A percentile compares a stretch with the other conserved stretches of the same genome.
phyloP scores from a whole-genome alignment of 768 basidiomycete species.

The Lyophyllum atratum region DNA sequence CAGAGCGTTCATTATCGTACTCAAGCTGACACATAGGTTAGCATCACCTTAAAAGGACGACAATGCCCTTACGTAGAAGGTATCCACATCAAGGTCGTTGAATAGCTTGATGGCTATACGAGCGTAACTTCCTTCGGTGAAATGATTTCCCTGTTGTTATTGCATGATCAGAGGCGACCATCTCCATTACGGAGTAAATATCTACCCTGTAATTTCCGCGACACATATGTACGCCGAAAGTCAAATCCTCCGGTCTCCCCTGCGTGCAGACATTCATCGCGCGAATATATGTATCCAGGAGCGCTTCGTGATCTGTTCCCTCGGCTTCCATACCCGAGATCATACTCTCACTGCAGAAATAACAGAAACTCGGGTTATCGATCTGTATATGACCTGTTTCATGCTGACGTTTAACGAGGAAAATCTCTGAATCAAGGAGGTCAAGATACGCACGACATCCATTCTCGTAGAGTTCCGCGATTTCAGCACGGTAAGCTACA shows the following conservation, averaged over 20 bases:
- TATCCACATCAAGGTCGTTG: constrained; percentile 55
- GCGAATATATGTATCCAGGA: constrained; percentile 66
- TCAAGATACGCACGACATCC: constrained; percentile 43
- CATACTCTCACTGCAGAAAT: constrained; percentile 63
- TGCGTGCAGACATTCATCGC: constrained; percentile 58
- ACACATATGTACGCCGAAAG: constrained; percentile 58
- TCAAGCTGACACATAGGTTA: constrained; percentile 42
- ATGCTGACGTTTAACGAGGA: not conserved
- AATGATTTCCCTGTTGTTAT: constrained; percentile 31
- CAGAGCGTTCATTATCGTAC: constrained; percentile 60
- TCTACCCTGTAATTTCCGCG: constrained; percentile 50
- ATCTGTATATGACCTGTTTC: constrained; percentile 46
- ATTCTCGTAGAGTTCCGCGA: constrained; percentile 43
- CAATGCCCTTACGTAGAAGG: constrained; percentile 39
- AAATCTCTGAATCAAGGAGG: not conserved
- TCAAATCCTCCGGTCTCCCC: constrained; percentile 53
- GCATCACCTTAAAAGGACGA: not conserved
- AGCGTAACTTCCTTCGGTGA: constrained; percentile 59
- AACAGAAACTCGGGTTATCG: constrained; percentile 52
- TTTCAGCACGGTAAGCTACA: constrained; percentile 45
- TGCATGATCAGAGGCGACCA: not conserved
- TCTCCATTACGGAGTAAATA: not conserved
- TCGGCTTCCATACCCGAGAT: constrained; percentile 52
- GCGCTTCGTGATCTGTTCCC: constrained; percentile 59
- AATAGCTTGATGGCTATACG: constrained; percentile 56